phyloP scores from a whole-genome alignment of 2,329 filamentous ascomycete genomes.

The Sclerotinia minor region DNA sequence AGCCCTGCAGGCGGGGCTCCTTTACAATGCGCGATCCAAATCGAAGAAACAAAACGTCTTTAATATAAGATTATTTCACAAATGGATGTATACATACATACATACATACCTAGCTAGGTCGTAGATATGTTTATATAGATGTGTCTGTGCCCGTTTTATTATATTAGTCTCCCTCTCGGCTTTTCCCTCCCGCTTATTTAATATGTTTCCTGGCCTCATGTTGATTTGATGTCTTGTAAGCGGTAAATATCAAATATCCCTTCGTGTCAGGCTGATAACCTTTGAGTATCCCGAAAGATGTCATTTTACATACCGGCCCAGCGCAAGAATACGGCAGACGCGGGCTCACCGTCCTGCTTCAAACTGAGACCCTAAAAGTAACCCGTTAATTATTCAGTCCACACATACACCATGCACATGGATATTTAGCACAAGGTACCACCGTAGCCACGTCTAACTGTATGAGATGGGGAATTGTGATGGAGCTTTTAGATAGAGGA shows the following conservation, averaged over 20 bases:
- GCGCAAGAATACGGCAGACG: not conserved
- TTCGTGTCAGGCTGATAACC: constrained; percentile 20
- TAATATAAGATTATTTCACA: not conserved
- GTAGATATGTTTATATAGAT: not conserved
- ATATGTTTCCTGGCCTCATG: not conserved
- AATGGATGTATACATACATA: not conserved
- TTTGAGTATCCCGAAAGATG: not conserved
- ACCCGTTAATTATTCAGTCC: constrained; percentile 1
- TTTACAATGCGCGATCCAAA: not conserved
- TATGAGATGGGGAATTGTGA: constrained; percentile 5
- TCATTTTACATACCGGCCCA: not conserved
- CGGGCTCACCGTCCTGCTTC: not conserved
- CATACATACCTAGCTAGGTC: too few species aligned
- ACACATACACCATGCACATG: constrained; percentile 14
- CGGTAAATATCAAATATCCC: not conserved
- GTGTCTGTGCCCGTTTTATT: not conserved
- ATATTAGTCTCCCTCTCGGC: not conserved
- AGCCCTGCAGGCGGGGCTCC: constrained; percentile 8
- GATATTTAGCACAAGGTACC: constrained; percentile 8
- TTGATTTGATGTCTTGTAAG: not conserved
- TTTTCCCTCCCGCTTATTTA: not conserved
- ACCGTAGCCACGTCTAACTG: not conserved
- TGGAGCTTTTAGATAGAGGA: not conserved
- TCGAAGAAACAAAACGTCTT: not conserved
- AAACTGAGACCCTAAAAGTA: not conserved